Conservation (phyloP, 495 filamentous ascomycete genomes). For the Clohesyomyces aquaticus region DNA sequence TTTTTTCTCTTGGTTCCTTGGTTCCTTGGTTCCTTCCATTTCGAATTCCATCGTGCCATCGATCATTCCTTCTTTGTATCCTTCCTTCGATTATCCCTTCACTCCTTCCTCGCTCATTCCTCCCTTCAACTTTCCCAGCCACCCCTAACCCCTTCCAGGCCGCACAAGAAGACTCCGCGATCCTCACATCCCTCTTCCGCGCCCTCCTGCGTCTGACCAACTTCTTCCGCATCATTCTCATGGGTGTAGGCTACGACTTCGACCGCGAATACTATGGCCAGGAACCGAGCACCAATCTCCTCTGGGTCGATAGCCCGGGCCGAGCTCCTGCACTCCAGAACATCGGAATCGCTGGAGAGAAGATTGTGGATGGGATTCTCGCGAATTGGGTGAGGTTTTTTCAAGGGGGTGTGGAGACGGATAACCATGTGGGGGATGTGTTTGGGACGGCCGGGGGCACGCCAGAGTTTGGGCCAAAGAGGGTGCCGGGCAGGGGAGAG, state of each 20-base stretch:
- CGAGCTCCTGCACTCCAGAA: slow-evolving; percentile 63
- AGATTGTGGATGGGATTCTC: slow-evolving; percentile 70
- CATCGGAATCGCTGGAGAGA: slow-evolving; percentile 67
- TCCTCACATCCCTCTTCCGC: slow-evolving; percentile 69
- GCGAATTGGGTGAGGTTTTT: slow-evolving; percentile 63
- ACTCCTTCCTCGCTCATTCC: no score
- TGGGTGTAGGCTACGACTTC: slow-evolving; percentile 75
- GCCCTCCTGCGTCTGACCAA: slow-evolving; percentile 60
- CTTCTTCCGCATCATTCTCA: slow-evolving; percentile 69
- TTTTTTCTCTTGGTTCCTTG: no score
- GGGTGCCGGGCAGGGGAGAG: slow-evolving; percentile 36
- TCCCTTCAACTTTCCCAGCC: no score
- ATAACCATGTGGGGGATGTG: slow-evolving; percentile 75
- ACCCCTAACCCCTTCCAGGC: no score
- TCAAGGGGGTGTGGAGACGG: slow-evolving; percentile 59
- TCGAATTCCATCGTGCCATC: no score
- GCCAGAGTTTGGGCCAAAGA: slow-evolving; percentile 65
- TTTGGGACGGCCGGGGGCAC: slow-evolving; percentile 67
- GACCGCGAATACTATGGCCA: slow-evolving; percentile 67
- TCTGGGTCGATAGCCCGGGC: slow-evolving; percentile 61
- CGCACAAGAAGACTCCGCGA: slow-evolving; percentile 77
- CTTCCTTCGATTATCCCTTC: no score
- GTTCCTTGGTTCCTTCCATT: no score
- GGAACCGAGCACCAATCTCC: slow-evolving; percentile 58
- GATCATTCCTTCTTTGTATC: no score